phyloP scores from a whole-genome alignment of 306 rosid species.

The Trifolium dubium region DNA sequence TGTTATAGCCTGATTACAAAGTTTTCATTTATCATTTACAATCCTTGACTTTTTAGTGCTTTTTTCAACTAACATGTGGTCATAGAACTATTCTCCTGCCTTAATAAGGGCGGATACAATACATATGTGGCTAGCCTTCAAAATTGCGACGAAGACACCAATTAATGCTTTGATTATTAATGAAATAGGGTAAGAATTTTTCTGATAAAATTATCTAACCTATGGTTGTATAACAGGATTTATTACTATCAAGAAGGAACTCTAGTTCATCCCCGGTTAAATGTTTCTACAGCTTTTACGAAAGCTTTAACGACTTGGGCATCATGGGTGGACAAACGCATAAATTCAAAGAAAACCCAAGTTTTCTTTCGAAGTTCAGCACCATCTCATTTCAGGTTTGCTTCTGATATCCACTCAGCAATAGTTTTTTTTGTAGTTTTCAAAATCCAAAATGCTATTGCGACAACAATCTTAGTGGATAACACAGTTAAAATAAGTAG shows the following conservation, averaged over 20 bases:
- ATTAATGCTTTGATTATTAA: too few species aligned
- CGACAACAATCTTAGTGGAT: background rate
- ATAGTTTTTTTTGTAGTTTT: background rate
- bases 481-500: background rate
- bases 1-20: constrained; percentile 9
- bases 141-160: too few species aligned
- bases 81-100: too few species aligned
- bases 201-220: constrained; percentile 17
- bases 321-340: constrained; percentile 77
- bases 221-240: constrained; percentile 58
- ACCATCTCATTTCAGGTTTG: constrained; percentile 97
- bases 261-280: constrained; percentile 75
- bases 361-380: constrained; percentile 88
- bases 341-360: constrained; percentile 65
- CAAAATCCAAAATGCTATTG: constrained; percentile 17
- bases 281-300: constrained; percentile 70
- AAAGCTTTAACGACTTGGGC: constrained; percentile 86
- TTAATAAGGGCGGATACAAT: too few species aligned
- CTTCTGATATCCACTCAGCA: constrained; percentile 18
- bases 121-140: too few species aligned
- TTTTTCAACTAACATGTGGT: constrained; percentile 21
- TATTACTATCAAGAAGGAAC: constrained; percentile 87
- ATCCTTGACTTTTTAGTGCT: background rate
- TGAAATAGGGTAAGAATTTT: too few species aligned
- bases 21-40: background rate